A percentile compares a stretch with the other conserved stretches of the same genome.
These are phyloP conservation scores for Candolleomyces aberdarensis DNA, from an alignment of 768 basidiomycete genomes.

Conservation along the genomic window DNA sequence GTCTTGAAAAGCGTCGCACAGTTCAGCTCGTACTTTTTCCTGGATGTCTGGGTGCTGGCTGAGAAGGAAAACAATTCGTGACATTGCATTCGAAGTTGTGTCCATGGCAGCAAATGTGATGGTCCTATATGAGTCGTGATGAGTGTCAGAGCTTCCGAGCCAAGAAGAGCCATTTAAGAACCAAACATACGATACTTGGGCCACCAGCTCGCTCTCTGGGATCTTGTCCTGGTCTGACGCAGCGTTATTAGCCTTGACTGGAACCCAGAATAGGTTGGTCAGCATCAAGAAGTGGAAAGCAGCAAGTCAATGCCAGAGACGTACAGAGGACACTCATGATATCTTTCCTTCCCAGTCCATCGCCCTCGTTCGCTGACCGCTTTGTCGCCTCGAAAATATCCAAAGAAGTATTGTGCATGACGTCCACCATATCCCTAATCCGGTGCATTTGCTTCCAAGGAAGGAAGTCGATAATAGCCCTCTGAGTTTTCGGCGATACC, in stretches of 20 bases:
- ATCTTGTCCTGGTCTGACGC: constrained; percentile 29
- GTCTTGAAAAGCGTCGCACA: constrained; percentile 23
- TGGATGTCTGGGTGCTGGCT: constrained; percentile 34
- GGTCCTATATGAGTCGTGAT: constrained; percentile 17
- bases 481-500: background rate
- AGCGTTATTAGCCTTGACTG: constrained; percentile 39
- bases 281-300: background rate
- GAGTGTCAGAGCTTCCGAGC: too few species aligned
- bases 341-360: constrained; percentile 29
- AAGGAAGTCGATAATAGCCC: background rate
- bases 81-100: constrained; percentile 37
- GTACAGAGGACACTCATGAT: constrained; percentile 45
- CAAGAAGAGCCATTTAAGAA: too few species aligned
- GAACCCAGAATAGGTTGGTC: background rate
- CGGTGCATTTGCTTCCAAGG: constrained; percentile 16
- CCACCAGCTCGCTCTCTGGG: constrained; percentile 35
- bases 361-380: constrained; percentile 18
- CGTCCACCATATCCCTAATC: constrained; percentile 27
- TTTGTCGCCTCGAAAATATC: constrained; percentile 34
- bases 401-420: constrained; percentile 29
- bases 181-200: constrained; percentile 25
- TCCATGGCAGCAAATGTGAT: constrained; percentile 41
- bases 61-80: constrained; percentile 30
- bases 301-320: constrained; percentile 9
- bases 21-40: constrained; percentile 32